Evolutionary conservation across 495 filamentous ascomycete genomes (phyloP), one percentile per base, ranked within the genome.

Genomic region (Penicillium simplicissimum): DNA sequence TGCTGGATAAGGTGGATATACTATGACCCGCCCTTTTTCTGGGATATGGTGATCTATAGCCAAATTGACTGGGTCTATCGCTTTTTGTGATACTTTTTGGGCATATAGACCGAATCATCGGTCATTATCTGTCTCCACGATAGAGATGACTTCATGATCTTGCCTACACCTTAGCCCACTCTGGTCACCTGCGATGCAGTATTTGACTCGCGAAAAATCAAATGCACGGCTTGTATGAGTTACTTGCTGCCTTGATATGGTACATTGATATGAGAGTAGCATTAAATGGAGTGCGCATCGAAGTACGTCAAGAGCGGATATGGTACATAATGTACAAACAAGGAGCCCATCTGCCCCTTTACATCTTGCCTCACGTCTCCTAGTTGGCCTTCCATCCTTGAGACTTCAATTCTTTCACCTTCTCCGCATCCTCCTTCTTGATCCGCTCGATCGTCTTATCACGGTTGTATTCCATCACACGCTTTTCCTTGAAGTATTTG

Each of bases 401-500:
- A 19, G 69, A 64, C 74, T 91, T 81, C 70, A 83, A 70, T 60
- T 84, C 81, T 28, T 89, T 62, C 28, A 82, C 71, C 60, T 68
- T 76, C n/a, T 71, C 72, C 42, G 84, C 94, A 62, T 91, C 91
- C 72, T 97, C 90, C 25, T 84, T 85, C 73, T 91, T 84, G 60
- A 98, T 83, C 64, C 84, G 84, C 75, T 89, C 87, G 37, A 98
- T 76, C 45, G 89, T 89, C 74, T 88, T 81, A 63, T 90, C 88
- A 71, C 91, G 90, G 59, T 96, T 90, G 68, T 88, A 83, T 58
- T 98, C 93, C 81, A 95, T 93, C 40, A 98, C 92, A 60, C 95
- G 82, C 75, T 91, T 87, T 72, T 96, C 90, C 76, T 98, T 97
- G 82, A 98, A 98, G 76, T 98, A 97, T 76, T 90, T 90, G 59